Conservation (phyloP, 2,329 filamentous ascomycete genomes). For the Colletotrichum eremochloae region DNA sequence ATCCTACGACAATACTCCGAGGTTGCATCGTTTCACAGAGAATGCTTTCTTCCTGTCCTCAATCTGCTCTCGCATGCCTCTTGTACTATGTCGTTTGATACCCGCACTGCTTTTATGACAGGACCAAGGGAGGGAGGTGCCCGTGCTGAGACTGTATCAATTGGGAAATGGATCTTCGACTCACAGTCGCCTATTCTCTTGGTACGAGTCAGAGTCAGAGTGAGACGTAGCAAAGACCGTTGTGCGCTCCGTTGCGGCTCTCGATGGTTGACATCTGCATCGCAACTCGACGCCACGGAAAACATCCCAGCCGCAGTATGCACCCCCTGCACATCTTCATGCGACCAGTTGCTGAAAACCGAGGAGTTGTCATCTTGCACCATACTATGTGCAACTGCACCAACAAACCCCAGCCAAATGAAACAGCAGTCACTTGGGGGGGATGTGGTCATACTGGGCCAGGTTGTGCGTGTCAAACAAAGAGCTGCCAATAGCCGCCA, state of each 20-base stretch:
- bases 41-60: too few species aligned
- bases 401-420: too few species aligned
- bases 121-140: neutral
- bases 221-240: neutral
- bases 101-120: accelerated
- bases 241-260: neutral
- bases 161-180: neutral
- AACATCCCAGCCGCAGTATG: too few species aligned
- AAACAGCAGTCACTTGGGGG: too few species aligned
- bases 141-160: neutral
- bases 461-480: neutral
- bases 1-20: neutral
- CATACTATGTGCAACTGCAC: too few species aligned
- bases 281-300: neutral
- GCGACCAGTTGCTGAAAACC: neutral
- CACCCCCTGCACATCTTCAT: neutral
- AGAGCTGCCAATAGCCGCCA: neutral
- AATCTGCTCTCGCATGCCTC: neutral
- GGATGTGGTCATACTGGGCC: too few species aligned
- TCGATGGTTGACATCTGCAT: neutral
- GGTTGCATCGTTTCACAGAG: neutral
- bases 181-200: neutral
- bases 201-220: neutral
- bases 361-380: neutral
- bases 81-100: neutral